Evolutionary conservation across 2,329 filamentous ascomycete genomes (phyloP).

Genomic region (Beauveria scarabaeidicola): DNA sequence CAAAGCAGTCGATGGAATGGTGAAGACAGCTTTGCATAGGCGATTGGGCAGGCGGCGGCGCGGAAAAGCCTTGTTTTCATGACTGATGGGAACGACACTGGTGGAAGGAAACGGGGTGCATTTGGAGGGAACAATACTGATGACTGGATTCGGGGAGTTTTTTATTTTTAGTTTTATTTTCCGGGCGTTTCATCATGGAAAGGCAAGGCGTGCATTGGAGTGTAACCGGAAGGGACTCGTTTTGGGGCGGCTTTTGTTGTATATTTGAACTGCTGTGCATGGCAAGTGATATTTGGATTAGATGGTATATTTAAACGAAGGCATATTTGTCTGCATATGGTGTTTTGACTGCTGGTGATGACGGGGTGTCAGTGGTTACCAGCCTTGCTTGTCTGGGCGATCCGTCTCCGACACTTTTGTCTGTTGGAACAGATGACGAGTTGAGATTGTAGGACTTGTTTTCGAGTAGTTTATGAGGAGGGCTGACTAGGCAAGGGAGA

Average conservation of each 20-base stretch:
- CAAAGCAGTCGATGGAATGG: constrained; percentile 25
- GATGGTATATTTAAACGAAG: constrained; percentile 3
- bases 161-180: not conserved
- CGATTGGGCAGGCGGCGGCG: not conserved
- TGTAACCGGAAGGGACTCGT: not conserved
- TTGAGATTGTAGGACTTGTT: not conserved
- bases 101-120: not conserved
- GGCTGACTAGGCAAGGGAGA: not conserved
- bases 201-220: not conserved
- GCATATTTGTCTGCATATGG: not conserved
- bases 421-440: not conserved
- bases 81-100: constrained; percentile 1
- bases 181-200: not conserved
- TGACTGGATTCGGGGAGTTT: not conserved
- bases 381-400: not conserved
- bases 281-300: not conserved
- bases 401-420: not conserved
- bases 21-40: constrained; percentile 31
- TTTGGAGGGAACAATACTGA: not conserved
- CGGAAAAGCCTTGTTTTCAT: not conserved
- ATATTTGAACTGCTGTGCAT: constrained; percentile 6
- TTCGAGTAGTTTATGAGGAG: not conserved
- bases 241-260: not conserved
- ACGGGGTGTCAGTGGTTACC: not conserved
- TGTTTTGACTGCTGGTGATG: not conserved